Conservation (phyloP, 495 filamentous ascomycete species). For the Xeromyces bisporus region DNA sequence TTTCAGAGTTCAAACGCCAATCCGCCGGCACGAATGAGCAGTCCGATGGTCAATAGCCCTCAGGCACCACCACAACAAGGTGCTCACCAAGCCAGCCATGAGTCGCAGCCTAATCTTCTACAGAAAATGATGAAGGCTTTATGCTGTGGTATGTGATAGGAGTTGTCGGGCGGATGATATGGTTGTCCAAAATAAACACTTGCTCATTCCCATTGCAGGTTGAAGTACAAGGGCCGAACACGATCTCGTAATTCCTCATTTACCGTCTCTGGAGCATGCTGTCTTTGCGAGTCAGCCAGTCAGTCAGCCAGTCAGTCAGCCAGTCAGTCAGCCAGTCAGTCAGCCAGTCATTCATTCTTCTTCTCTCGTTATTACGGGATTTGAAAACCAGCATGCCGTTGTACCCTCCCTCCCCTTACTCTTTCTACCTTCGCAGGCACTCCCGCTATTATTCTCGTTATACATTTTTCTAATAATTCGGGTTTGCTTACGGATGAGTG, state of each 20-base stretch:
- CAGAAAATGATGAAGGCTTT: conserved; percentile 67
- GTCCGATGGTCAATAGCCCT: conserved; percentile 35
- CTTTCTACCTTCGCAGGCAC: not conserved
- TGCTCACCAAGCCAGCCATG: conserved; percentile 24
- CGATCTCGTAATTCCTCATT: conserved; percentile 12
- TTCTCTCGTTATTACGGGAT: not conserved
- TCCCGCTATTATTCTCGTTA: not conserved
- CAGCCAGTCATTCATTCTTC: not conserved
- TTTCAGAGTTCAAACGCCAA: conserved; percentile 83
- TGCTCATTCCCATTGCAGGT: conserved; percentile 21
- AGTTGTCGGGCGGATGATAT: conserved; percentile 1
- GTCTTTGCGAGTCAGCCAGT: conserved; percentile 10
- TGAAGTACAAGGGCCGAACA: conserved; percentile 10
- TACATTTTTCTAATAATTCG: not conserved
- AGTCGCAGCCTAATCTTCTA: conserved; percentile 32
- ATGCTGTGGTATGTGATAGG: conserved; percentile 54
- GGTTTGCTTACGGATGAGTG: not conserved
- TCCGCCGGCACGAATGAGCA: conserved; percentile 48
- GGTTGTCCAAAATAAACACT: conserved; percentile 3
- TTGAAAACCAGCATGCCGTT: not conserved
- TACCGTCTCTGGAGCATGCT: conserved; percentile 10
- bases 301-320: too few relatives aligned
- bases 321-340: too few relatives aligned
- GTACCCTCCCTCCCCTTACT: too few relatives aligned
- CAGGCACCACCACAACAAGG: conserved; percentile 22